A percentile compares a stretch with the other conserved stretches of the same genome.
phyloP scores from a whole-genome alignment of 108 stramenopile genomes.

The Nitzschia sp. region DNA sequence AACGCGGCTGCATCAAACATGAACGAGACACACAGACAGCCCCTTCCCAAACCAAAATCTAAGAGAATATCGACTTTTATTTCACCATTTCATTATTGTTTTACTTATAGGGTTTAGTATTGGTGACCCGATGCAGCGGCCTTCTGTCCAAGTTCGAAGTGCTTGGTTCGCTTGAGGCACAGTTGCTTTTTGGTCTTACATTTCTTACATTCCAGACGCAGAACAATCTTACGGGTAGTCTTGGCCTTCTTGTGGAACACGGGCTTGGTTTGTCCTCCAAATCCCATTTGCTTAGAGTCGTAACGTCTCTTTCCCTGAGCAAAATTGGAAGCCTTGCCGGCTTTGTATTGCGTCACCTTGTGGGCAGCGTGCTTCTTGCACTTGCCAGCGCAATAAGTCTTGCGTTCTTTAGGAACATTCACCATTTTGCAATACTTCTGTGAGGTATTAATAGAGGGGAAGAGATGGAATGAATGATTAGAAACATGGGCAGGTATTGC shows the following conservation, averaged over 20 bases:
- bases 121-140: constrained; percentile 94
- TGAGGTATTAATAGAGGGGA: not conserved
- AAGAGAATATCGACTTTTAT: not conserved
- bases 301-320: constrained; percentile 99
- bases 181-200: constrained; percentile 99
- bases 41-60: not conserved
- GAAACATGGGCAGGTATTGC: too few species aligned
- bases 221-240: constrained; percentile 99
- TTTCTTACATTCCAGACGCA: constrained; percentile 99
- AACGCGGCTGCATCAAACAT: too few species aligned
- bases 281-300: constrained; percentile 99
- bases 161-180: constrained; percentile 98
- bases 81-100: not conserved
- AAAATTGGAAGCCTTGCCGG: constrained; percentile 99
- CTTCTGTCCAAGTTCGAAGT: constrained; percentile 99
- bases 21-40: not conserved
- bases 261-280: constrained; percentile 99
- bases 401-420: constrained; percentile 98
- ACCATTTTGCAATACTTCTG: constrained; percentile 74
- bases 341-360: constrained; percentile 99
- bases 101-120: constrained; percentile 72
- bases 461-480: too few species aligned
- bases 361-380: constrained; percentile 98
- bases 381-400: constrained; percentile 97
- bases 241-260: constrained; percentile 99